These are phyloP conservation scores for Diaporthe eres DNA, from an alignment of 2,329 filamentous ascomycete species.

Conservation along the genomic window DNA sequence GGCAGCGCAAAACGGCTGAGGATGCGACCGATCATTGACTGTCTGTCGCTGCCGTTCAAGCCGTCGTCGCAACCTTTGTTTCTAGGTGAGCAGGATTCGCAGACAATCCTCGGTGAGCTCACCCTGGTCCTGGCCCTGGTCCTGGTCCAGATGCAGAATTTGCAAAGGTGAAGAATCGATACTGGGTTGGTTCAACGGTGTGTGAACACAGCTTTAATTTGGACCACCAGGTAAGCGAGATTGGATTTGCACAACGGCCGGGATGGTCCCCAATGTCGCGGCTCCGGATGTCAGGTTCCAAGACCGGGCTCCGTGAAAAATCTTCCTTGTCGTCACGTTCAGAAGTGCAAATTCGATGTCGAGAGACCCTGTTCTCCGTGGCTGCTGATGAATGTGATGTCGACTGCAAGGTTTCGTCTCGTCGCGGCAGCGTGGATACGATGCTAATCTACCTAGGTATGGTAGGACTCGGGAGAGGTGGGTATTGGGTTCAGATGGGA, in stretches of 20 bases:
- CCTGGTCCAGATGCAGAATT: constrained; percentile 34
- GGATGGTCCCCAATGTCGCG: constrained; percentile 35
- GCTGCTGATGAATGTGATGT: constrained; percentile 4
- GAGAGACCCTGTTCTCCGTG: constrained; percentile 25
- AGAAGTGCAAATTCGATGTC: constrained; percentile 36
- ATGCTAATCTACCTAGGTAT: background rate
- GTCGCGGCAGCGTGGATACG: constrained; percentile 25
- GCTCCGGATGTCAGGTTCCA: constrained; percentile 37
- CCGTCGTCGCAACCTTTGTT: background rate
- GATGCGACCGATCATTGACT: background rate
- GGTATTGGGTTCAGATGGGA: constrained; percentile 23
- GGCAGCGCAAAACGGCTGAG: constrained; percentile 8
- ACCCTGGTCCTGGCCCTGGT: constrained; percentile 20
- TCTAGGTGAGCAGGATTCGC: constrained; percentile 15
- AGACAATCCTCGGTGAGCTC: constrained; percentile 23
- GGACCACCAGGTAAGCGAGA: constrained; percentile 40
- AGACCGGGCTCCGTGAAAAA: constrained; percentile 36
- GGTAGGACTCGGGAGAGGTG: constrained; percentile 35
- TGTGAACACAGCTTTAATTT: constrained; percentile 38
- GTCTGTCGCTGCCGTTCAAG: background rate
- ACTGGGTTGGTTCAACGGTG: constrained; percentile 7
- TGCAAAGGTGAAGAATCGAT: constrained; percentile 18
- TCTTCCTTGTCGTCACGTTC: constrained; percentile 39
- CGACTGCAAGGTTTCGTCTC: constrained; percentile 26
- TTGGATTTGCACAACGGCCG: constrained; percentile 38